phyloP scores from a whole-genome alignment of 2,329 filamentous ascomycete genomes.

The Pezicula carpinea region DNA sequence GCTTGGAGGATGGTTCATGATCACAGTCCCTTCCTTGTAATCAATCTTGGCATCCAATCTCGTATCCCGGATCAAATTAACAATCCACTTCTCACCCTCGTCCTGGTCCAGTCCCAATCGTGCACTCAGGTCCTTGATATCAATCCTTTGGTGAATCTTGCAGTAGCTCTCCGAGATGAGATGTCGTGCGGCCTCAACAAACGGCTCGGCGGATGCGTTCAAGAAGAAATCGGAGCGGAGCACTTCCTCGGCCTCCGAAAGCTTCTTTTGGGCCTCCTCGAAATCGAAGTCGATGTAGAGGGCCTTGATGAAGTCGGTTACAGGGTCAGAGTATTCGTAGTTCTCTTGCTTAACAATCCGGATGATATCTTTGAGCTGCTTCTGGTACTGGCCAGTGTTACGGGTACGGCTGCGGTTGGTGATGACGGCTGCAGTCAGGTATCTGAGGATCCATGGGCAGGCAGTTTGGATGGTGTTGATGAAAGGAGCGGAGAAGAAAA shows the following conservation, averaged over 20 bases:
- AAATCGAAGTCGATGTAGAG: conserved; percentile 96
- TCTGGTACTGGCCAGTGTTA: conserved; percentile 87
- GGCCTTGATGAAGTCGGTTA: conserved; percentile 94
- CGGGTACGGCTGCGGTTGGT: conserved; percentile 78
- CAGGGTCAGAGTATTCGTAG: conserved; percentile 94
- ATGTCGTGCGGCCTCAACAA: conserved; percentile 91
- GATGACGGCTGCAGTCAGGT: conserved; percentile 90
- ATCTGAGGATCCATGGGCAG: conserved; percentile 94
- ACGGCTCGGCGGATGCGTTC: conserved; percentile 74
- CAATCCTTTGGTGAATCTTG: conserved; percentile 98
- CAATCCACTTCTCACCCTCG: conserved; percentile 99
- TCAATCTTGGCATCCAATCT: conserved; percentile 98
- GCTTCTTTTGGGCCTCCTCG: conserved; percentile 88
- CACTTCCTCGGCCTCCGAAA: conserved; percentile 84
- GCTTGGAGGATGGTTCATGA: conserved; percentile 99
- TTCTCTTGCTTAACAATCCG: conserved; percentile 94
- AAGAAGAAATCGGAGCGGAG: conserved; percentile 96
- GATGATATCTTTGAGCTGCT: conserved; percentile 96
- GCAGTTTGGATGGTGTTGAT: conserved; percentile 99
- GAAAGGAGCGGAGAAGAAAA: conserved; percentile 95
- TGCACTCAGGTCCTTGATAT: conserved; percentile 92
- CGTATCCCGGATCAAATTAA: conserved; percentile 97
- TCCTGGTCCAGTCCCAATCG: conserved; percentile 88
- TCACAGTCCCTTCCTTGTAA: conserved; percentile 95
- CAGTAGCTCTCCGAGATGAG: conserved; percentile 98